Percentiles rank a stretch among this genome's conserved stretches.
Conservation (phyloP, 306 rosid species). For the Lathyrus oleraceus region DNA sequence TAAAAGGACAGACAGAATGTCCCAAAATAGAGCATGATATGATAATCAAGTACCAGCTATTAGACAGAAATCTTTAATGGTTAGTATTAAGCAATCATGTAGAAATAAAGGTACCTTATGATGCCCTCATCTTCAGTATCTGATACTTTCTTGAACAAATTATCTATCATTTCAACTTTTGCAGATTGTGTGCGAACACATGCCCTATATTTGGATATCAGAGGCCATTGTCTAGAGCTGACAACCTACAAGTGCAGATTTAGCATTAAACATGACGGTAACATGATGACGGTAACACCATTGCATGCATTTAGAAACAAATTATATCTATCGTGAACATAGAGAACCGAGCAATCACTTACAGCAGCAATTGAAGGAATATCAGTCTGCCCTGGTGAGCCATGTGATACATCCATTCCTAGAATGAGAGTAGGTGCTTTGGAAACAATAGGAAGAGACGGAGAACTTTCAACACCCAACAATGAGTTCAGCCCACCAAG, state of each 20-base stretch:
- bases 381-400: constrained; percentile 95
- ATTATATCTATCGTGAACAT: not conserved
- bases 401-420: constrained; percentile 99
- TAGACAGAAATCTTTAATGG: too few species aligned
- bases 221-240: constrained; percentile 91
- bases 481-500: constrained; percentile 89
- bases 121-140: constrained; percentile 88
- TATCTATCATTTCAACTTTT: constrained; percentile 90
- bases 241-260: constrained; percentile 63
- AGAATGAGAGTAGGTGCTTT: constrained; percentile 81
- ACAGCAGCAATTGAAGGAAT: constrained; percentile 96
- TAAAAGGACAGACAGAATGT: not conserved
- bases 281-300: too few species aligned
- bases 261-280: constrained; percentile 6
- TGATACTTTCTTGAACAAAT: constrained; percentile 64
- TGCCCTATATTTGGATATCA: constrained; percentile 85
- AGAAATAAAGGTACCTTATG: constrained; percentile 54
- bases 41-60: not conserved
- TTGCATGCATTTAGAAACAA: not conserved
- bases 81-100: not conserved
- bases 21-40: not conserved
- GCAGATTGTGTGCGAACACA: constrained; percentile 90
- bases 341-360: constrained; percentile 9
- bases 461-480: constrained; percentile 63
- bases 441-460: constrained; percentile 77